Evolutionary conservation across 2,329 filamentous ascomycete species (phyloP), one percentile per base, ranked within the genome.

Genomic region (Grosmannia huntii): DNA sequence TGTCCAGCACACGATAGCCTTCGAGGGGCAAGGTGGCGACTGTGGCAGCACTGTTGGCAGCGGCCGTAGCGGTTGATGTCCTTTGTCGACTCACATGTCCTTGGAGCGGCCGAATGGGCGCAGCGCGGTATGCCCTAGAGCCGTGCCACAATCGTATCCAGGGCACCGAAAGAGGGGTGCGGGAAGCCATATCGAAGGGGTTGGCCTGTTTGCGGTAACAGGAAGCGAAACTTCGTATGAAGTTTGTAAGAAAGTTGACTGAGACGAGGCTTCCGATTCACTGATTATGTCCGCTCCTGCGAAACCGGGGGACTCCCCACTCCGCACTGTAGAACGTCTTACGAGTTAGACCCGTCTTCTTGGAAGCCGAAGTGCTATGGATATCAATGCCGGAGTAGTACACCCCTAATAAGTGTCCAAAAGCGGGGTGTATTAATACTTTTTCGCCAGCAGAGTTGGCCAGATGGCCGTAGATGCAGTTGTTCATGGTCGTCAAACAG

Each of bases 1-100:
- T 95, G 70, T 99, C 94, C 62, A 99, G 78, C 16, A 97, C 91
- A 58, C 88, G 84, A 65, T 94, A 86, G 1, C 94, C 94, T 41
- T 89, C 83, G 65, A 99, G 78, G 25, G 94, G 92, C 36, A 83
- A 71, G 48, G 65, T 36, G 5, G 27, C 25, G 10, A 21, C 25
- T 25, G 48, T 19, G 25, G 48, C 48, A 27, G 48, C 48, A 28
- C 7, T 50, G 48, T 4, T 28, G 23, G 21, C 21, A 3, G 10
- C 46, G 21, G 6, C 3, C 46, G 25, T n/a, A 19, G 48, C 25
- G 23, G 23, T 10, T 11, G 21, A 27, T 49, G 23, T 10, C 11
- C 21, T 9, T 21, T 19, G 41, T n/a, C 41, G 19, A 19, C 41
- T 44, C 16, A 44, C 41, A 44, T 19, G 41, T 3, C 41, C 41